Base-by-base conservation (phyloP, 768 basidiomycete genomes). In the Naematelia encephala region DNA sequence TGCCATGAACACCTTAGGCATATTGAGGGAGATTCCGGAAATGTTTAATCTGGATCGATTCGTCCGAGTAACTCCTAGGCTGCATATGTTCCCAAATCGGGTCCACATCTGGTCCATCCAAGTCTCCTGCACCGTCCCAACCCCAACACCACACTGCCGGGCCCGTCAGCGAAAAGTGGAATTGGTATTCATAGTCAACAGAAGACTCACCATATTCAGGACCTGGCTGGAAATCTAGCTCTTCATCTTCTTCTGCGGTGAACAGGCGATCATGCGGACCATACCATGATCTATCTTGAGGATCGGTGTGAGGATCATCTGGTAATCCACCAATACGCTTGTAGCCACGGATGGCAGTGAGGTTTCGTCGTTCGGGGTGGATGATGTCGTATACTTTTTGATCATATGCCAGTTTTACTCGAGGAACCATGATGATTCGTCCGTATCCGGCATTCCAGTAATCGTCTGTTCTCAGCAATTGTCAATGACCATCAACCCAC, bases 61-160 rank as follows among this genome's bases (percentile, higher is more conserved):
- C 84, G 0, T 79, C 19, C 1, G 72, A 74, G 49, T 78, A 85
- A 11, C 86, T 83, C 71, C 81, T 85, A 62, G 87, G 84, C 16
- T 69, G 67, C 86, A 88, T 87, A 29, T 77, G 73, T 76, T 97
- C 94, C 94, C 94, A 99, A 54, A 99, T 88, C 4, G 94, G 94
- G 68, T 98, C 94, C 4, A 99, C 90, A 70, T 98, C 93, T 0
- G 94, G 94, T 44, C 93, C 94, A 64, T 97, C 94, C 22, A 99
- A 83, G 73, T 99, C 94, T 19, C 94, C 94, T 2, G 94, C 94
- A 13, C 94, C 94, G 70, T 99, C 94, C 94, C 94, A 99, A 19
- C 94, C 94, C 94, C 94, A 97, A 74, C 94, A 98, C 94, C 94
- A 97, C 12, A 98, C 94, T 96, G 26, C 28, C n/a, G n/a, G n/a